A percentile compares a stretch with the other conserved stretches of the same genome.
Evolutionary conservation across 1,284 basidiomycete genomes (phyloP).

Genomic region (Sutorius eximius): DNA sequence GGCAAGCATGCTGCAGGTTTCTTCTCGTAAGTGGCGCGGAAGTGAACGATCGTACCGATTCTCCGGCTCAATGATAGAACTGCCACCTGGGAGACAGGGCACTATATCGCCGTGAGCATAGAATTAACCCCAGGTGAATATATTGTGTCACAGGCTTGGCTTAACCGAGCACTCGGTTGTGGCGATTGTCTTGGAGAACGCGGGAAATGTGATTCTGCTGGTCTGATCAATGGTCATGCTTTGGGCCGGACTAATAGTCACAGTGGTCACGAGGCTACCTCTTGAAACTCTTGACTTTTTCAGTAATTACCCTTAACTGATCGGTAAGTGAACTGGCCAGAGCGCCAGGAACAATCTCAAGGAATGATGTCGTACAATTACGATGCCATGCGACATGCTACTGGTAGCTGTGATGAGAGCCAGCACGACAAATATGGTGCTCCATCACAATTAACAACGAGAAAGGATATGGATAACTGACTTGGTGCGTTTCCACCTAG

Average conservation of each 20-base stretch:
- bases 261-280: not conserved
- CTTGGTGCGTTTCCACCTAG: slow-evolving; percentile 16
- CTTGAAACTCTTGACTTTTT: not conserved
- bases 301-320: not conserved
- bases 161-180: slow-evolving; percentile 17
- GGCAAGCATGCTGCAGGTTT: slow-evolving; percentile 22
- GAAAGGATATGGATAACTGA: slow-evolving; percentile 27
- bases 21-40: slow-evolving; percentile 35
- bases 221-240: slow-evolving; percentile 2
- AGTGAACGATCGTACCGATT: slow-evolving; percentile 26
- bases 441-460: slow-evolving; percentile 35
- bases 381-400: slow-evolving; percentile 15
- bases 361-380: slow-evolving; percentile 31
- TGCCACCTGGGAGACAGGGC: slow-evolving; percentile 13
- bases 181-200: slow-evolving; percentile 1
- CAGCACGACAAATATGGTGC: slow-evolving; percentile 28
- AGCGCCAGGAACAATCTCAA: slow-evolving; percentile 24
- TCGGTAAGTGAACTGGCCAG: slow-evolving; percentile 3
- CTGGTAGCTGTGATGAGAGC: slow-evolving; percentile 23
- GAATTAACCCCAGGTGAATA: slow-evolving; percentile 21
- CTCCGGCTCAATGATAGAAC: slow-evolving; percentile 16
- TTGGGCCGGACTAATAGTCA: slow-evolving; percentile 2
- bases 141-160: slow-evolving; percentile 28
- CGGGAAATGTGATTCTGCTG: slow-evolving; percentile 5
- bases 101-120: slow-evolving; percentile 16